Evolutionary conservation across 371 early-diverging fungal genomes (phyloP).

Genomic region (Lichtheimia ramosa): DNA sequence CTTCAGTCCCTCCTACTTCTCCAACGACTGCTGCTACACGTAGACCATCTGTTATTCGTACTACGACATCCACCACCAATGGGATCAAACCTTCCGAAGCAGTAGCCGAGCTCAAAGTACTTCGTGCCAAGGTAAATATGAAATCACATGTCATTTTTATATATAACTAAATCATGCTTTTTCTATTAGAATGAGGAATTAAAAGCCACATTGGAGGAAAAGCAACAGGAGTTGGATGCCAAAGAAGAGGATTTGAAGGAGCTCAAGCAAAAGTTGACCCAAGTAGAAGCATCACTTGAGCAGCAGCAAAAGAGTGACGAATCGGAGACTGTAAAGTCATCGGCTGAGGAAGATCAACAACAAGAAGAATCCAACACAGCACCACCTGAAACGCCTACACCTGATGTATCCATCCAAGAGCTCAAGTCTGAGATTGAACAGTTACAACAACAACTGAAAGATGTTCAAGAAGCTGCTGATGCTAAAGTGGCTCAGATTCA

Average conservation of each 20-base stretch:
- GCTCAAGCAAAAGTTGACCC: conserved; percentile 11
- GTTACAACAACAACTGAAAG: conserved; percentile 3
- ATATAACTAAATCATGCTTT: too few species aligned
- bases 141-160: background rate
- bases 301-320: conserved; percentile 2
- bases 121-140: conserved; percentile 17
- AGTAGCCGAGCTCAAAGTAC: conserved; percentile 20
- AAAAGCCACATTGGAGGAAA: conserved; percentile 12
- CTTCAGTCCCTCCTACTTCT: conserved; percentile 4
- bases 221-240: conserved; percentile 15
- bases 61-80: conserved; percentile 15
- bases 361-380: background rate
- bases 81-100: conserved; percentile 18
- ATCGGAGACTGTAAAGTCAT: background rate
- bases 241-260: conserved; percentile 16
- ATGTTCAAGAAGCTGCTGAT: conserved; percentile 6
- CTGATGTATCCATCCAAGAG: background rate
- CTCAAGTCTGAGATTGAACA: background rate
- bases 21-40: conserved; percentile 6
- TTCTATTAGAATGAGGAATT: conserved; percentile 20
- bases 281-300: conserved; percentile 9
- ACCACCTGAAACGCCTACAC: background rate
- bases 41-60: background rate
- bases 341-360: background rate
- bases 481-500: background rate